Base-by-base conservation (phyloP, 441 rosid genomes). In the Populus hybrid region DNA sequence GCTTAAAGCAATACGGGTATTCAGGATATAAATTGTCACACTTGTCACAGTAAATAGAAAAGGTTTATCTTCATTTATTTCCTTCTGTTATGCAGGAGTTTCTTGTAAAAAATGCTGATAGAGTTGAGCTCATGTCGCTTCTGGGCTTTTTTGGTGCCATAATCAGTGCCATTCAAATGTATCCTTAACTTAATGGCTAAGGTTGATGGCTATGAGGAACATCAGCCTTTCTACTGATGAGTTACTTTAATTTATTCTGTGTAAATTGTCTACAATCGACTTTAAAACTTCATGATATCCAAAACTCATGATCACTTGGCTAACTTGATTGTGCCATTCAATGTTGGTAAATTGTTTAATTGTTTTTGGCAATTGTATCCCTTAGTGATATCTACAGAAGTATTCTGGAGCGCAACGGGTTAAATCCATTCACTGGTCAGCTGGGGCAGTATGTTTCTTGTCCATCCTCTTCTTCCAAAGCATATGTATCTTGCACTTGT, bases 151-250 rank as follows among this genome's bases (percentile, higher is more conserved):
- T 90, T 71, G 97, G 97, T 72, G 95, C 97, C 76, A 85, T 92
- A 71, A 77, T 92, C 77, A 90, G 98, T 80, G 97, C 92, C 71
- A 84, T 92, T 79, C 98, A 94, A 86, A 90, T 94, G 97, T 94
- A 95, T 95, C 95, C 97, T 92, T 84, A 31, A 71, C 33, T 70
- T 70, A n/a, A 56, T 24, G 64, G 56, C 75, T 76, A 71, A 26
- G 38, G 23, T 40, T 74, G 33, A 11, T 79, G 74, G 38, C 23
- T 50, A 56, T 12, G 8, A 7, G 68, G 10, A 1, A 9, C 16
- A 7, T 56, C 31, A 4, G 18, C 26, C 65, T 59, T 70, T 40
- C 38, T 23, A 28, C 18, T 4, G 56, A 24, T 33, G 35, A 68
- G 4, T 61, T 42, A 16, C 74, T n/a, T 40, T 20, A 35, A 9